Evolutionary conservation across 1,284 basidiomycete genomes (phyloP), one percentile per base, ranked within the genome.

Genomic region (Apiotrichum siamense): DNA sequence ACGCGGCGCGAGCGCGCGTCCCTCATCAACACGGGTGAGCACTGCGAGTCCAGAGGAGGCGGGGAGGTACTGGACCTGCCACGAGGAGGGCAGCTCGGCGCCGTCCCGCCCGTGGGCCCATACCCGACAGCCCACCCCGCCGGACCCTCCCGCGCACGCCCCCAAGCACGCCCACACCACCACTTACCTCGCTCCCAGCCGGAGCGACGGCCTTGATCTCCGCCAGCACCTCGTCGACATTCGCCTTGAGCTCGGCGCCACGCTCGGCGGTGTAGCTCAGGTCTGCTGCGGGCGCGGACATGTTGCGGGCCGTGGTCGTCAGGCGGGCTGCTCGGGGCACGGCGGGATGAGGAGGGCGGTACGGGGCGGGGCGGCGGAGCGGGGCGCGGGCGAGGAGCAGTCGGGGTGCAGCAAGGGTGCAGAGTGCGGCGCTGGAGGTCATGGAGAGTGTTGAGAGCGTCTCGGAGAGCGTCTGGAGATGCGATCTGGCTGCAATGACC

Each of bases 181-280:
- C n/a, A 57, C 44, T 39, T 26, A 51, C 52, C 36, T 36, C 18
- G 2, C 44, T 37, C 3, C 48, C 50, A 13, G 47, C 13, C 1
- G 51, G 44, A 44, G 44, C 27, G 23, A 27, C 53, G 3, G 42
- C 38, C 33, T 47, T 33, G 31, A 77, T 69, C 55, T 76, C 69
- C 2, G 45, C 31, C 9, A 59, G 58, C 26, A 78, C 74, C n/a
- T 60, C 59, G 17, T 69, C 54, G 49, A 77, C 70, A 51, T 75
- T 76, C 42, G 67, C 64, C 32, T 59, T 50, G 37, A 78, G 65
- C 52, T 78, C 76, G 3, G 63, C 52, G 1, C 64, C 64, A 18
- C 77, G 66, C 7, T 74, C 72, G 2, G 59, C 42, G 1, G 67
- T 63, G 54, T 72, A 74, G 0, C 58, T 50, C 10, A 67, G 60